Conservation (phyloP, 2,329 filamentous ascomycete genomes). For the Cladophialophora immunda region DNA sequence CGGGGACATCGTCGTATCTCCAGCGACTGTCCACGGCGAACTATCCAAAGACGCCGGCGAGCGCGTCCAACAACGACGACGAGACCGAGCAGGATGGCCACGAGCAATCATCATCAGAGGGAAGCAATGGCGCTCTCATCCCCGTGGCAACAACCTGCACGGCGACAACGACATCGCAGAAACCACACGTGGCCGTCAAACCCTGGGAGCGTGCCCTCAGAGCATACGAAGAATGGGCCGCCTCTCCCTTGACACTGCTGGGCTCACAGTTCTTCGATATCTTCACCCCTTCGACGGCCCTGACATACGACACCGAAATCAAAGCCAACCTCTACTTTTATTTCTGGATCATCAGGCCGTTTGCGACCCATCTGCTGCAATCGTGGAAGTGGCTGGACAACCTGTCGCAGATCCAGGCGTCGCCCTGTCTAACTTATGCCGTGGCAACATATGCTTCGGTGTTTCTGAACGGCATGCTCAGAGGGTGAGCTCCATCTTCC, state of each 20-base stretch:
- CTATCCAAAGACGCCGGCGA: slow-evolving; percentile 8
- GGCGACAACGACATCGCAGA: not conserved
- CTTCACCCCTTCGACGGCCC: slow-evolving; percentile 18
- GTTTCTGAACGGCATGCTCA: slow-evolving; percentile 32
- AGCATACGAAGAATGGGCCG: slow-evolving; percentile 18
- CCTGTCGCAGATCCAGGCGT: slow-evolving; percentile 31
- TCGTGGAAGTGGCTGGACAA: slow-evolving; percentile 35
- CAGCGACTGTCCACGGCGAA: slow-evolving; percentile 8
- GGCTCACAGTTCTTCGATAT: slow-evolving; percentile 29
- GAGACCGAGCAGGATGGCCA: not conserved
- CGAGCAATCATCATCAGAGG: not conserved
- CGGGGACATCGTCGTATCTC: slow-evolving; percentile 9
- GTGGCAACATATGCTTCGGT: slow-evolving; percentile 32
- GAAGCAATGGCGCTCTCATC: not conserved
- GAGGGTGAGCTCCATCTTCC: slow-evolving; percentile 1
- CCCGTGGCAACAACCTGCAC: not conserved
- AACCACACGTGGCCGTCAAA: slow-evolving; percentile 1
- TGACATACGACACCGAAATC: slow-evolving; percentile 25
- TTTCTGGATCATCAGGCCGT: slow-evolving; percentile 31
- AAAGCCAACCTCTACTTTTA: slow-evolving; percentile 32
- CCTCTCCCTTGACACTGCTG: slow-evolving; percentile 13
- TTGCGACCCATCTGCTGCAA: slow-evolving; percentile 29
- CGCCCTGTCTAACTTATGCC: slow-evolving; percentile 31
- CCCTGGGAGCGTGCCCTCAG: slow-evolving; percentile 7
- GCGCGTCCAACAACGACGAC: not conserved